phyloP scores from a whole-genome alignment of 257 asterid genomes.

The Fraxinus anomala region DNA sequence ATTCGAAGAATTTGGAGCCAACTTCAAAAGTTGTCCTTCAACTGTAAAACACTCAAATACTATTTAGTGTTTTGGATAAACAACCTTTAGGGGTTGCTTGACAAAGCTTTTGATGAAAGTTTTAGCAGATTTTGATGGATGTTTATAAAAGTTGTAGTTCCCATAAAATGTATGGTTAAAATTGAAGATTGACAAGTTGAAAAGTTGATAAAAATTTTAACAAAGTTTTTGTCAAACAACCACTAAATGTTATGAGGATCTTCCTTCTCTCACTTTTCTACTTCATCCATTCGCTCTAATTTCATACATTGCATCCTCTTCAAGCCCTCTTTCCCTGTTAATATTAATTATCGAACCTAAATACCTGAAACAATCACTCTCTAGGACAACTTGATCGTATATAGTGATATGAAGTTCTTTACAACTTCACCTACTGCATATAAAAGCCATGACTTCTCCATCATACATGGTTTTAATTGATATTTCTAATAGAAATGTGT shows the following conservation, averaged over 20 bases:
- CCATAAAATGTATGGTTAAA: too few relatives aligned
- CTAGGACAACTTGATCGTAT: background rate
- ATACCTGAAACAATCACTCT: background rate
- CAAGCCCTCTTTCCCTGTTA: background rate
- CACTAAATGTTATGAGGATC: background rate
- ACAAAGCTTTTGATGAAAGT: too few relatives aligned
- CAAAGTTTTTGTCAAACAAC: too few relatives aligned
- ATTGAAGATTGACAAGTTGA: too few relatives aligned
- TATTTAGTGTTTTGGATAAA: background rate
- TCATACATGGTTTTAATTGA: background rate
- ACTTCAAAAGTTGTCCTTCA: background rate
- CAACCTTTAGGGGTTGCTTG: background rate
- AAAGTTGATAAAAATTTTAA: too few relatives aligned
- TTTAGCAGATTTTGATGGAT: too few relatives aligned
- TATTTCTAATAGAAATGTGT: background rate
- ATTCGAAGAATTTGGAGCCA: background rate
- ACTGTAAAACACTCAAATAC: background rate
- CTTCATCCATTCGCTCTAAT: background rate
- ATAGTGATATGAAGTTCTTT: background rate
- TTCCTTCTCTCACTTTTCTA: background rate
- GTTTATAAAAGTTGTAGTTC: too few relatives aligned
- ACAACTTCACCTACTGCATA: background rate
- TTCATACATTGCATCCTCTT: background rate
- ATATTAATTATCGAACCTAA: background rate
- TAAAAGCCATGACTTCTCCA: background rate